Conservation (phyloP, 345 rosid genomes). For the Erucastrum elatum region DNA sequence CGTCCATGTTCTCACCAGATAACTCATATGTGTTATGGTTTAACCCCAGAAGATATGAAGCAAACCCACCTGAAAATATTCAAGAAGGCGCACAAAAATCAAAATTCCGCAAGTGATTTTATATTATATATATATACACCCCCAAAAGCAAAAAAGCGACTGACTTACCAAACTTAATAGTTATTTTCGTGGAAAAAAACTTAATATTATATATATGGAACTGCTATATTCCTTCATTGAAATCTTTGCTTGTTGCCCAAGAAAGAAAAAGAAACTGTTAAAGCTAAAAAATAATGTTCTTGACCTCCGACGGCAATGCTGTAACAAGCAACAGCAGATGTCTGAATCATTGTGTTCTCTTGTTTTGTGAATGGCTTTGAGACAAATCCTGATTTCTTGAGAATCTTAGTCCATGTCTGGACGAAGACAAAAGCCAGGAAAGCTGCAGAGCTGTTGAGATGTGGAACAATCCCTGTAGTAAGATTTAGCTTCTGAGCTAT, state of each 20-base stretch:
- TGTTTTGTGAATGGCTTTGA: constrained; percentile 79
- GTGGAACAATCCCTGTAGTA: constrained; percentile 68
- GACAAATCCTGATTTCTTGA: constrained; percentile 63
- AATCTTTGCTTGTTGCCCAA: constrained; percentile 10
- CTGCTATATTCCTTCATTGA: background rate
- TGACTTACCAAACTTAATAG: background rate
- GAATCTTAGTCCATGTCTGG: constrained; percentile 77
- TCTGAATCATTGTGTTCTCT: constrained; percentile 95
- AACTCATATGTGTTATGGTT: constrained; percentile 77
- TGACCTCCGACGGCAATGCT: constrained; percentile 93
- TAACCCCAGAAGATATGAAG: constrained; percentile 82
- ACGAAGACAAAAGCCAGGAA: constrained; percentile 72
- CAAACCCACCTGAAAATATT: constrained; percentile 71
- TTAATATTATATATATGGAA: background rate
- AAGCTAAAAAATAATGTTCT: background rate
- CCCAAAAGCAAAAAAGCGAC: background rate
- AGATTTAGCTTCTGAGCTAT: constrained; percentile 87
- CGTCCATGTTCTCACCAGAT: constrained; percentile 67
- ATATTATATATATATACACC: constrained; percentile 8
- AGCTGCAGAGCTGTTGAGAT: constrained; percentile 88
- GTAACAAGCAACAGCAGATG: constrained; percentile 92
- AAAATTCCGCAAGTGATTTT: background rate
- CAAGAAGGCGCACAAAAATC: background rate
- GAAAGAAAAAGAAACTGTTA: background rate
- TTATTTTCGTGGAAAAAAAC: background rate